Conservation (phyloP, 345 rosid genomes). For the thale cress (Arabidopsis thaliana) region DNA sequence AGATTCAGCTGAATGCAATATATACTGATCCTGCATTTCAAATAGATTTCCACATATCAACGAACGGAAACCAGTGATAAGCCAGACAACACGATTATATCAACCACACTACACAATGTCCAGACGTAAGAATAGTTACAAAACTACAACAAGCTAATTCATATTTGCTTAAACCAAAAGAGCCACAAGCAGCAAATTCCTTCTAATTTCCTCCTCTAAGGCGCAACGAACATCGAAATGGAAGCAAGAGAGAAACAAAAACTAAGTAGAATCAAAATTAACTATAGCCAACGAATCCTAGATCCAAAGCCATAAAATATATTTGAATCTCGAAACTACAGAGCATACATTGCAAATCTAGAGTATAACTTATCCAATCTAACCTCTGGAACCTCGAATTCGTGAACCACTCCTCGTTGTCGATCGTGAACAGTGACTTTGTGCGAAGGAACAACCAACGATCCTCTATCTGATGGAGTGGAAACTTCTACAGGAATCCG, state of each 20-base stretch:
- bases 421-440: slow-evolving; percentile 90
- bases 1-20: slow-evolving; percentile 88
- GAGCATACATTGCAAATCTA: no score
- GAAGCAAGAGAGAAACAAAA: not conserved
- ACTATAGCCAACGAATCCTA: not conserved
- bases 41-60: slow-evolving; percentile 17
- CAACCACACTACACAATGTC: not conserved
- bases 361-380: slow-evolving; percentile 3
- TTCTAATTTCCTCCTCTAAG: not conserved
- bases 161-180: not conserved
- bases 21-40: slow-evolving; percentile 88
- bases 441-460: slow-evolving; percentile 61
- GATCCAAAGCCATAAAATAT: no score
- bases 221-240: not conserved
- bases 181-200: not conserved
- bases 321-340: no score
- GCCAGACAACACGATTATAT: not conserved
- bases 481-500: slow-evolving; percentile 54
- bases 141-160: not conserved
- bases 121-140: not conserved
- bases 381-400: slow-evolving; percentile 92
- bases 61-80: not conserved
- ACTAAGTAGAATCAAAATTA: not conserved
- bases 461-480: slow-evolving; percentile 37
- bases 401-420: slow-evolving; percentile 77